Conservation (phyloP, 1,284 basidiomycete genomes). For the Moniliophthora roreri region DNA sequence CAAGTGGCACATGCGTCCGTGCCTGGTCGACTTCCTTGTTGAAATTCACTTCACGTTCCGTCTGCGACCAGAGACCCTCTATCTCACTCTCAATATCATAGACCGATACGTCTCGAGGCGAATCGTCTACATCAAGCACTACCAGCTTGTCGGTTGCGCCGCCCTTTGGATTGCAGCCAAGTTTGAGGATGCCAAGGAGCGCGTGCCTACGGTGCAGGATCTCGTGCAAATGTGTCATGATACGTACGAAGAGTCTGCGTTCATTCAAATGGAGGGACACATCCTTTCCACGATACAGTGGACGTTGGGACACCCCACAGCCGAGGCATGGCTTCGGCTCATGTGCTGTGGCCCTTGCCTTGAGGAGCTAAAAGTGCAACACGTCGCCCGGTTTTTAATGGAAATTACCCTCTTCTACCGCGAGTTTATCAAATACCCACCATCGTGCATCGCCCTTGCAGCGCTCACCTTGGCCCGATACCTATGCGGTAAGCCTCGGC, state of each 20-base stretch:
- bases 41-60: conserved; percentile 98
- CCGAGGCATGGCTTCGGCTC: conserved; percentile 93
- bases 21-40: conserved; percentile 97
- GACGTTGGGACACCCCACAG: conserved; percentile 96
- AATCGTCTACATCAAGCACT: conserved; percentile 98
- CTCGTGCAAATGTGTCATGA: conserved; percentile 93
- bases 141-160: conserved; percentile 98
- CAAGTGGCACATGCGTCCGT: conserved; percentile 97
- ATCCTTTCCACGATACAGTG: conserved; percentile 96
- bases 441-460: conserved; percentile 87
- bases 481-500: conserved; percentile 77
- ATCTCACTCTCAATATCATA: conserved; percentile 97
- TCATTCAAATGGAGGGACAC: conserved; percentile 97
- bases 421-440: conserved; percentile 86
- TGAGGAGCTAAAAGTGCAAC: conserved; percentile 89
- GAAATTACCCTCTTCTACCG: conserved; percentile 97
- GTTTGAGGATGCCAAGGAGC: conserved; percentile 99
- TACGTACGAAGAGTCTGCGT: conserved; percentile 94
- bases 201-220: conserved; percentile 93
- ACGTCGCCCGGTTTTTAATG: conserved; percentile 96
- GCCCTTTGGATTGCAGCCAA: conserved; percentile 99
- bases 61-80: conserved; percentile 96
- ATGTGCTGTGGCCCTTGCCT: conserved; percentile 69
- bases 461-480: conserved; percentile 87
- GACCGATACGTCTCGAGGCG: conserved; percentile 99